Evolutionary conservation across 2,329 filamentous ascomycete species (phyloP).

Genomic region (Tolypocladium album): DNA sequence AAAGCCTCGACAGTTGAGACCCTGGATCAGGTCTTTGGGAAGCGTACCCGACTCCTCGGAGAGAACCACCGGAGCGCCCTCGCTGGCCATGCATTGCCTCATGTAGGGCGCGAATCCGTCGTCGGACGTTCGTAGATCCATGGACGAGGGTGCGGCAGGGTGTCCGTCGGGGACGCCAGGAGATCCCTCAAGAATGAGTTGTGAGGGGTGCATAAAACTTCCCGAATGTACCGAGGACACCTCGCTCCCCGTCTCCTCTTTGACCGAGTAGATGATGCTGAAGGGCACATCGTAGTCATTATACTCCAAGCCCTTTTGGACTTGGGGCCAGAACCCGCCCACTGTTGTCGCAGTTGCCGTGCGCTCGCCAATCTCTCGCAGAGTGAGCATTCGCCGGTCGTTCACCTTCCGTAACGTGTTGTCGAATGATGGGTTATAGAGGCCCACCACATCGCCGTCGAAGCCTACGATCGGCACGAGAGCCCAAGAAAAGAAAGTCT

Average conservation of each 20-base stretch:
- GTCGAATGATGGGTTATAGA: constrained; percentile 75
- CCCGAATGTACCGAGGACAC: constrained; percentile 61
- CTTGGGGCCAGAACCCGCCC: constrained; percentile 61
- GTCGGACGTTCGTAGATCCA: constrained; percentile 60
- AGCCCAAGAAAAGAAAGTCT: constrained; percentile 76
- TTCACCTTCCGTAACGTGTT: constrained; percentile 70
- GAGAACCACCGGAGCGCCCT: constrained; percentile 55
- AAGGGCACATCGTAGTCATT: constrained; percentile 72
- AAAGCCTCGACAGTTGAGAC: constrained; percentile 60
- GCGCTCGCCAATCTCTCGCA: constrained; percentile 67
- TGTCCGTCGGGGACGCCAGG: constrained; percentile 59
- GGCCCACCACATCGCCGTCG: constrained; percentile 62
- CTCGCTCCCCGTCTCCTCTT: constrained; percentile 61
- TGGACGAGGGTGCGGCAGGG: constrained; percentile 41
- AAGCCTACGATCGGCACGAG: constrained; percentile 67
- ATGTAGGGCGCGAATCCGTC: constrained; percentile 70
- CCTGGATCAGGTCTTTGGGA: constrained; percentile 52
- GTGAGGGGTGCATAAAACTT: constrained; percentile 48
- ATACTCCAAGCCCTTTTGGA: constrained; percentile 57
- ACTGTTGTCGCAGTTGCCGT: constrained; percentile 64
- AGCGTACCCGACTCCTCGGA: constrained; percentile 57
- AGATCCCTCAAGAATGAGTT: constrained; percentile 60
- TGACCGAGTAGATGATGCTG: constrained; percentile 65
- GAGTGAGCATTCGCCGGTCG: constrained; percentile 67
- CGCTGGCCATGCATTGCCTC: constrained; percentile 59